Base-by-base conservation (phyloP, 257 asterid species). In the Nicotiana attenuata region DNA sequence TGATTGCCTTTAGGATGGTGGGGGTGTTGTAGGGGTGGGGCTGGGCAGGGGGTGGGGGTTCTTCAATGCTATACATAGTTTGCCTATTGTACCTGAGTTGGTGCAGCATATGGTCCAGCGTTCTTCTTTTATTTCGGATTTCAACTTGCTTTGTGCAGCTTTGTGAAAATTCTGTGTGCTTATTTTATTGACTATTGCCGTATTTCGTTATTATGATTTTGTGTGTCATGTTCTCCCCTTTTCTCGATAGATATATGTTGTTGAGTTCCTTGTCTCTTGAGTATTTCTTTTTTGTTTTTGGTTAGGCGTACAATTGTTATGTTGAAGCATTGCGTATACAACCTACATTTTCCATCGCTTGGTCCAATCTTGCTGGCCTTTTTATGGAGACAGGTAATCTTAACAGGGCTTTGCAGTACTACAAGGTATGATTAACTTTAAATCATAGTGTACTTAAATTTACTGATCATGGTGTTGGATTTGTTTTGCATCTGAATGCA, bases 361-460 rank as follows among this genome's bases (percentile, higher is more conserved):
- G 99, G 99, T 96, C 99, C 89, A 94, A 94, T 89, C 97, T 96
- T 85, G 99, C 98, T 88, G 97, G 98, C 38, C 92, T 93, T 87
- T 94, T 91, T 85, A 96, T 93, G 99, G 99, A 96, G 86, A 92
- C 94, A 24, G 97, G 98, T 65, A 98, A 96, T 89, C 92, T 91
- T 76, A 92, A 87, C 85, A 87, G 96, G 87, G 98, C 98, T 82
- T 85, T 93, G 93, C 98, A 96, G 85, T 96, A 96, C 89, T 96
- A 96, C 86, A 94, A 94, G 97, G 99, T 92, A 81, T 76, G 60
- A 65, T 78, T 77, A 71, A 69, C 29, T 6, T 35, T 68, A 17
- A 31, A 68, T 10, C 16, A 50, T 50, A 38, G 41, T 10, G 79
- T 73, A 14, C 15, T 47, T 73, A 22, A 50, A 47, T 50, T 73